A percentile compares a stretch with the other conserved stretches of the same genome.
phyloP scores from a whole-genome alignment of 768 basidiomycete species.

The Termitomyces sp. region DNA sequence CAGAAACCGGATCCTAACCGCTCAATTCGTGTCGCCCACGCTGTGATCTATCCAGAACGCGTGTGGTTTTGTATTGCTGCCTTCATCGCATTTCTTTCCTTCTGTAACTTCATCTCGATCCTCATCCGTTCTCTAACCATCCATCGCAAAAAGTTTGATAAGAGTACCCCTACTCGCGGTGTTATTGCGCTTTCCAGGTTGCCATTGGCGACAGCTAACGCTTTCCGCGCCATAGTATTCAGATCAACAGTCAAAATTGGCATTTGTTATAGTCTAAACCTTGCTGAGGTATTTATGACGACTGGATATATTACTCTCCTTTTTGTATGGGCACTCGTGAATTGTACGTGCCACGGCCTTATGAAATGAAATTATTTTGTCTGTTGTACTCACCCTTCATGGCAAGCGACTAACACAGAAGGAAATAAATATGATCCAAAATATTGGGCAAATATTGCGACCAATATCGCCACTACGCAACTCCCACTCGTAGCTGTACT shows the following conservation, averaged over 20 bases:
- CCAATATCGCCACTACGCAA: slow-evolving; percentile 40
- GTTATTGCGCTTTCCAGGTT: slow-evolving; percentile 3
- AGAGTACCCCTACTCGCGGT: neutral
- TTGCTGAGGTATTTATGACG: slow-evolving; percentile 29
- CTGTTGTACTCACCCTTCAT: neutral
- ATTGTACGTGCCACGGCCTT: neutral
- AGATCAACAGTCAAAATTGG: slow-evolving; percentile 22
- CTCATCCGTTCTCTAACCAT: neutral
- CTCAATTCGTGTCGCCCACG: slow-evolving; percentile 4
- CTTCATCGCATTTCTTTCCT: slow-evolving; percentile 11
- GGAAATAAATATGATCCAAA: slow-evolving; percentile 27
- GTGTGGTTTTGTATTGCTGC: slow-evolving; percentile 14
- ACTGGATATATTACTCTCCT: slow-evolving; percentile 26
- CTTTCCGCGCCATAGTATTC: slow-evolving; percentile 15
- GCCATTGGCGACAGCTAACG: slow-evolving; percentile 8
- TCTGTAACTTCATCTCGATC: slow-evolving; percentile 5
- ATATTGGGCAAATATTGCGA: slow-evolving; percentile 37
- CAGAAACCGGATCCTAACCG: slow-evolving; percentile 6
- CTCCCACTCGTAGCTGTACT: slow-evolving; percentile 51
- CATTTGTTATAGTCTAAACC: slow-evolving; percentile 23
- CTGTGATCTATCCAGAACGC: slow-evolving; percentile 8
- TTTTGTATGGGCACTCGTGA: slow-evolving; percentile 23
- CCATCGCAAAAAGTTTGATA: neutral
- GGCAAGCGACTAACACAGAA: slow-evolving; percentile 24
- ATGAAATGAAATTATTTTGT: neutral